Evolutionary conservation across 805 yeast genomes (phyloP).

Genomic region (Candida takata): DNA sequence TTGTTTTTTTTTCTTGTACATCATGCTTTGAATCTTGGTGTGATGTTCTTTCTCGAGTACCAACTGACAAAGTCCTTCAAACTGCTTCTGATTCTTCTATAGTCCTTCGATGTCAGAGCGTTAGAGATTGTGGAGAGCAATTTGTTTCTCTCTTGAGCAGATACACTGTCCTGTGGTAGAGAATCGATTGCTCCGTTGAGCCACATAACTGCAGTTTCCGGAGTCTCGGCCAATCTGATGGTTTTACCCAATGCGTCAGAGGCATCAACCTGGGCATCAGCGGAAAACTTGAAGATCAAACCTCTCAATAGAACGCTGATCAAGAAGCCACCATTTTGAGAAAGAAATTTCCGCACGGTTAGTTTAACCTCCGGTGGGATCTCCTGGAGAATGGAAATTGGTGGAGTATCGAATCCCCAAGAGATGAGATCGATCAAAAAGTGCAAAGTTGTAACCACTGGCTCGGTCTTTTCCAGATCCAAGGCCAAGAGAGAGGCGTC

Average conservation of each 20-base stretch:
- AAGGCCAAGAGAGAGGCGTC: conserved; percentile 53
- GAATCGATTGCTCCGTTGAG: conserved; percentile 44
- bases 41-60: conserved; percentile 73
- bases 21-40: conserved; percentile 29
- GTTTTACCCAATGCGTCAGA: conserved; percentile 65
- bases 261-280: conserved; percentile 65
- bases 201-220: conserved; percentile 45
- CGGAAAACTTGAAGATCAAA: conserved; percentile 61
- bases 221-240: conserved; percentile 41
- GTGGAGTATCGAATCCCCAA: conserved; percentile 81
- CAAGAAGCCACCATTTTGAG: conserved; percentile 49
- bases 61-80: conserved; percentile 74
- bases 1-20: too few relatives aligned
- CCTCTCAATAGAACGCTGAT: conserved; percentile 53
- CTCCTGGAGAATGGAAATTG: conserved; percentile 56
- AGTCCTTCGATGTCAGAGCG: conserved; percentile 63
- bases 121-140: conserved; percentile 48
- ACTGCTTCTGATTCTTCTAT: conserved; percentile 62
- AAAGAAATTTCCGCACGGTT: conserved; percentile 40
- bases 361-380: conserved; percentile 50
- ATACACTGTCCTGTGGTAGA: conserved; percentile 59
- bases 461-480: conserved; percentile 58
- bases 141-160: conserved; percentile 60
- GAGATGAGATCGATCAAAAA: conserved; percentile 74
- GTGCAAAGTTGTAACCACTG: conserved; percentile 63